Evolutionary conservation across 2,329 filamentous ascomycete genomes (phyloP).

Genomic region (Sarocladium brachiariae): DNA sequence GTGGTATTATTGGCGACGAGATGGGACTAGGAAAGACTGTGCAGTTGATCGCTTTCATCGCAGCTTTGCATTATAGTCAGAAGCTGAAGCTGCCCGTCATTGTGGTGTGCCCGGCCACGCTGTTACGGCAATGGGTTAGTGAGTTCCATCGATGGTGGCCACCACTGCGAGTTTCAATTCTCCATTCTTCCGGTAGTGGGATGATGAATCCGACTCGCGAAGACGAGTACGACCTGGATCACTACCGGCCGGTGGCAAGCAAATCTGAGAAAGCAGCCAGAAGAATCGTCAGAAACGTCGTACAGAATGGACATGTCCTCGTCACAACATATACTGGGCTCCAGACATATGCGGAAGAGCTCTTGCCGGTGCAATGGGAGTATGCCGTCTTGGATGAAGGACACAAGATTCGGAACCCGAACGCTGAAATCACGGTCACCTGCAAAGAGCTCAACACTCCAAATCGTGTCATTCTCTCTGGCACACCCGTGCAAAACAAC

Average conservation of each 20-base stretch:
- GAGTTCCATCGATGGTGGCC: constrained; percentile 99
- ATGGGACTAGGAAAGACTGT: constrained; percentile 98
- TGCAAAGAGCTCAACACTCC: constrained; percentile 90
- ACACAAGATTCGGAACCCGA: constrained; percentile 96
- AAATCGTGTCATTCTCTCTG: constrained; percentile 87
- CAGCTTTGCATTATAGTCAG: constrained; percentile 86
- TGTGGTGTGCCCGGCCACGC: constrained; percentile 86
- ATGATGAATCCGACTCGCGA: constrained; percentile 78
- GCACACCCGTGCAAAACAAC: constrained; percentile 97
- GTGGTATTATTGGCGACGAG: constrained; percentile 93
- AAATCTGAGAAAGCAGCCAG: constrained; percentile 55
- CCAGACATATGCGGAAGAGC: constrained; percentile 80
- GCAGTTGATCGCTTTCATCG: constrained; percentile 68
- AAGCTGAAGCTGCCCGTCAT: constrained; percentile 79
- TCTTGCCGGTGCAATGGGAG: constrained; percentile 82
- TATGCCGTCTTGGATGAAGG: constrained; percentile 95
- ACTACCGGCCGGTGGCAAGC: constrained; percentile 26
- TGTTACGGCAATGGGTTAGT: constrained; percentile 96
- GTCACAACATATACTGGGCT: constrained; percentile 94
- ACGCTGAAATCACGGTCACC: constrained; percentile 87
- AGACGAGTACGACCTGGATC: constrained; percentile 43
- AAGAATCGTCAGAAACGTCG: constrained; percentile 75
- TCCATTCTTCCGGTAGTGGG: constrained; percentile 92
- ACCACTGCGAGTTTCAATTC: constrained; percentile 88
- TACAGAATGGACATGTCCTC: constrained; percentile 80